These are phyloP conservation scores for Apodospora peruviana DNA, from an alignment of 495 filamentous ascomycete genomes.

Conservation along the genomic window DNA sequence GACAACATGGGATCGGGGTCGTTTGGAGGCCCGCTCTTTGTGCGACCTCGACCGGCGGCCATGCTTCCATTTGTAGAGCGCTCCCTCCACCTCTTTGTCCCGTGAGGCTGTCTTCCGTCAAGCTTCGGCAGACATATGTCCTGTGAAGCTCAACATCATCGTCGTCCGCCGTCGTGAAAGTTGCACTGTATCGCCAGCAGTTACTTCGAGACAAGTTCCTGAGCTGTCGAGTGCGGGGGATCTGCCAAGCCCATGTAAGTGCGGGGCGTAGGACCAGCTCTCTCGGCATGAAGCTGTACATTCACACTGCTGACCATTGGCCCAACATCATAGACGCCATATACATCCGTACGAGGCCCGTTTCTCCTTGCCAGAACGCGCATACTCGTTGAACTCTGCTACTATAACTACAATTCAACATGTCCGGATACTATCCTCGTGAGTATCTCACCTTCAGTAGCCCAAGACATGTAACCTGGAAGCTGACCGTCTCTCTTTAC, in stretches of 20 bases:
- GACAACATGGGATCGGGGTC: constrained; percentile 3
- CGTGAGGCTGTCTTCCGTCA: background rate
- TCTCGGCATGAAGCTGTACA: background rate
- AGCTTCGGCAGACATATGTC: background rate
- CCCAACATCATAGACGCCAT: no score
- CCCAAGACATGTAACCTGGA: background rate
- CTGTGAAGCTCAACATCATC: background rate
- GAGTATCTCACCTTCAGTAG: constrained; percentile 6
- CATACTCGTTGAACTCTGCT: background rate
- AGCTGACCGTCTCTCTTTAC: constrained; percentile 6
- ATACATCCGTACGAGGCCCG: background rate
- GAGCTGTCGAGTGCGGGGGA: constrained; percentile 1
- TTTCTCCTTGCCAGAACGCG: background rate
- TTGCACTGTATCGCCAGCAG: background rate
- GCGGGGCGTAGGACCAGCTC: constrained; percentile 8
- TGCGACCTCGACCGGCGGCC: constrained; percentile 9
- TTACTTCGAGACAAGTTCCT: background rate
- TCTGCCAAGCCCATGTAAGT: constrained; percentile 7
- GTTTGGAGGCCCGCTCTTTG: no score
- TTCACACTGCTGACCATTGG: no score
- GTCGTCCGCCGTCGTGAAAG: no score
- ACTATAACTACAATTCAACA: background rate
- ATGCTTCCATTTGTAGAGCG: background rate
- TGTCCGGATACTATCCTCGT: constrained; percentile 31
- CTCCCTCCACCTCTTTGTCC: background rate